Conservation (phyloP, 202 grass and related monocot species). For the Tripidium arundinaceum region DNA sequence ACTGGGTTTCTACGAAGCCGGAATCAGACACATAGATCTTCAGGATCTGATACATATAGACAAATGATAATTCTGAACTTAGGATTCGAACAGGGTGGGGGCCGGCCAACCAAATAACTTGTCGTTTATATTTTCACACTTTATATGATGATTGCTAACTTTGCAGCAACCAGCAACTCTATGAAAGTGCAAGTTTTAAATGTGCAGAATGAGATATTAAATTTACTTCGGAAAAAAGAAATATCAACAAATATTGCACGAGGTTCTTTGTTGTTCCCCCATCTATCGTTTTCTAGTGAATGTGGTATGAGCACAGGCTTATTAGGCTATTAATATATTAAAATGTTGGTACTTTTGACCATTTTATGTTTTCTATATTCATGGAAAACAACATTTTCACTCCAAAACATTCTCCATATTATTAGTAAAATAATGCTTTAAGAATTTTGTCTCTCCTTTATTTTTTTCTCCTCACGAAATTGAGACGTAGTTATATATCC, state of each 20-base stretch:
- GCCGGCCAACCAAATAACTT: background rate
- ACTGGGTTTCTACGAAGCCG: slow-evolving; percentile 25
- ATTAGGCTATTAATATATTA: background rate
- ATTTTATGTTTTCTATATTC: background rate
- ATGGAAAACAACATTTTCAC: background rate
- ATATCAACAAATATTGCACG: background rate
- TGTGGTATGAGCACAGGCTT: background rate
- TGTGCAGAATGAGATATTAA: background rate
- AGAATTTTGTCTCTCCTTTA: background rate
- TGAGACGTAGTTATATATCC: background rate
- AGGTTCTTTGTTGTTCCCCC: background rate
- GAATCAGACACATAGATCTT: slow-evolving; percentile 20
- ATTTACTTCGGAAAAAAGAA: background rate
- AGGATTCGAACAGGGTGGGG: background rate
- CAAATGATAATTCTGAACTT: background rate
- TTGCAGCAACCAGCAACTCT: background rate
- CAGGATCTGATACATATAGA: background rate
- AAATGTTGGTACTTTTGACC: background rate
- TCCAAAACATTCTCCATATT: background rate
- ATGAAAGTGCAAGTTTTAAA: background rate
- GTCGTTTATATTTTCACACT: background rate
- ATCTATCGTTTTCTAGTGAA: background rate
- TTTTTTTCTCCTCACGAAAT: background rate
- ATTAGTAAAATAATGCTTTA: background rate
- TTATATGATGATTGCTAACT: background rate